A percentile compares a stretch with the other conserved stretches of the same genome.
Evolutionary conservation across 2,329 filamentous ascomycete species (phyloP).

Genomic region (Fusarium circinatum): DNA sequence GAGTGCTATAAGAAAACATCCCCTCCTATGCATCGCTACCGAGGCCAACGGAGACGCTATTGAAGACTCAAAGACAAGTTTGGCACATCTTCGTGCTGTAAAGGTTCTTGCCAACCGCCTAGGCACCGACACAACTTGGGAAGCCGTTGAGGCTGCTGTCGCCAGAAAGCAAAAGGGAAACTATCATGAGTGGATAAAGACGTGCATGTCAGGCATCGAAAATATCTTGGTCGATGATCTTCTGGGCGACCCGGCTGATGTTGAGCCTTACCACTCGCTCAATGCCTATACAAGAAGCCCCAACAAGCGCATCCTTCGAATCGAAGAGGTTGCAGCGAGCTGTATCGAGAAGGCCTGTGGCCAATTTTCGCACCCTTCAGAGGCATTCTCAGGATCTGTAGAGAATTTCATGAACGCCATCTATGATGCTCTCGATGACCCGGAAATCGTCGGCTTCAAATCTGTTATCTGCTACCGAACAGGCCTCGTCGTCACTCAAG

Average conservation of each 20-base stretch:
- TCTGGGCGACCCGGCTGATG: constrained; percentile 64
- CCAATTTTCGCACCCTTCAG: constrained; percentile 40
- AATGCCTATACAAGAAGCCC: constrained; percentile 70
- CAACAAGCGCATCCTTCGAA: constrained; percentile 79
- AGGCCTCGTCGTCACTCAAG: constrained; percentile 69
- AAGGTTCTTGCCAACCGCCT: constrained; percentile 75
- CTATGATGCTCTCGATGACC: constrained; percentile 66
- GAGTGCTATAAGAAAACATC: constrained; percentile 57
- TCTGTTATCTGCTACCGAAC: constrained; percentile 85
- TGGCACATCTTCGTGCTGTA: constrained; percentile 76
- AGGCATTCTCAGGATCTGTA: constrained; percentile 50
- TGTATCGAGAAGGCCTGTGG: constrained; percentile 62
- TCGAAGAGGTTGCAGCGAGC: constrained; percentile 76
- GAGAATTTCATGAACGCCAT: constrained; percentile 58
- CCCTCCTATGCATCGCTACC: constrained; percentile 71
- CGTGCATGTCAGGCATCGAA: constrained; percentile 78
- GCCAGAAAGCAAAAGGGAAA: constrained; percentile 54
- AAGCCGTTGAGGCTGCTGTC: constrained; percentile 58
- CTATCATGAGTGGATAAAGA: constrained; percentile 66
- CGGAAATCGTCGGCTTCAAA: constrained; percentile 82
- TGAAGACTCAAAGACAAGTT: constrained; percentile 66
- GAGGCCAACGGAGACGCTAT: constrained; percentile 79
- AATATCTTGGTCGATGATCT: constrained; percentile 83
- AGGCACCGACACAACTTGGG: constrained; percentile 71
- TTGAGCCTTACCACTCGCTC: constrained; percentile 72